Evolutionary conservation across 768 basidiomycete species (phyloP).

Genomic region (Leccinum subgranulosum): DNA sequence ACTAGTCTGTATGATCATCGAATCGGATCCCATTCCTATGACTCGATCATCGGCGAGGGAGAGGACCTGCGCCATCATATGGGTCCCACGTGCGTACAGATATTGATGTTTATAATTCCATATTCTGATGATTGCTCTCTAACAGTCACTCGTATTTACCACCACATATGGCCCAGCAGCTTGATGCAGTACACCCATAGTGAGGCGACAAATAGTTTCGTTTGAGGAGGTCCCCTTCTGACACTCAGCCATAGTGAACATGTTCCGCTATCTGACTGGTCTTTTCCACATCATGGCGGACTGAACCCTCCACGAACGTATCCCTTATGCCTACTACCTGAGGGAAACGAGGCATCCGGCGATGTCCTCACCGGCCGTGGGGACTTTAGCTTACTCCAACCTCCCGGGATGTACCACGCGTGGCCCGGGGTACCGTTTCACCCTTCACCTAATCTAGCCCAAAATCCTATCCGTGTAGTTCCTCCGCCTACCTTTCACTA

Average conservation of each 20-base stretch:
- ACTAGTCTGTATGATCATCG: slow-evolving; percentile 9
- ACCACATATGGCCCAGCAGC: neutral
- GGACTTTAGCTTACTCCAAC: neutral
- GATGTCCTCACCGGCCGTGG: neutral
- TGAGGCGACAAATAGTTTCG: slow-evolving; percentile 4
- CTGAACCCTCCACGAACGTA: neutral
- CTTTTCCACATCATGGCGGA: slow-evolving; percentile 1
- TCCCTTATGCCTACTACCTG: neutral
- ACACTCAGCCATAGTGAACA: slow-evolving; percentile 6
- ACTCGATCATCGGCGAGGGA: neutral
- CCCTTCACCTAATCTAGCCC: neutral
- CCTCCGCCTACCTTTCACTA: neutral
- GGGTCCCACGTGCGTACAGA: slow-evolving; percentile 9
- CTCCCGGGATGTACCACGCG: neutral
- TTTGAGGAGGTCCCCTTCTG: neutral
- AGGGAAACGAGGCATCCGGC: neutral
- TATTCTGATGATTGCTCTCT: slow-evolving; percentile 2
- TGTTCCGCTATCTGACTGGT: neutral
- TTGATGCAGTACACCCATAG: slow-evolving; percentile 3
- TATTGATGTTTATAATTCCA: neutral
- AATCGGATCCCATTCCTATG: neutral
- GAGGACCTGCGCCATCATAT: neutral
- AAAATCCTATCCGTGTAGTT: neutral
- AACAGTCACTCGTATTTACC: slow-evolving; percentile 3
- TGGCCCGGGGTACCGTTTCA: slow-evolving; percentile 4